Conservation (phyloP, 2,329 filamentous ascomycete genomes). For the Claviceps sp. region DNA sequence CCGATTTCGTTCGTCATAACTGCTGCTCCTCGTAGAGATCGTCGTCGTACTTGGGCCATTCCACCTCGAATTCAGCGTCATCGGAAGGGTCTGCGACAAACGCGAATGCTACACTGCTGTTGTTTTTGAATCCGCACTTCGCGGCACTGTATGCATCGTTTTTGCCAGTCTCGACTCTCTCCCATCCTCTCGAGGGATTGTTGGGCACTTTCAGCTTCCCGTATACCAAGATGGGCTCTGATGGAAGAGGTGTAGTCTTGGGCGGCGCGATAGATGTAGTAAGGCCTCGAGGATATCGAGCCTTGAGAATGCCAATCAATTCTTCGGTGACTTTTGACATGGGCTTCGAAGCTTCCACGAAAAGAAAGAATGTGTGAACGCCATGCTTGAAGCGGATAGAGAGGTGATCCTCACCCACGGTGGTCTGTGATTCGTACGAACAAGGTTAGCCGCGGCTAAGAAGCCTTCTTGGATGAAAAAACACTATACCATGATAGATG, state of each 20-base stretch:
- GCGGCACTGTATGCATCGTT: slow-evolving; percentile 25
- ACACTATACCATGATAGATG: neutral
- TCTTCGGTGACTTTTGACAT: slow-evolving; percentile 44
- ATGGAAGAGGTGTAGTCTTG: slow-evolving; percentile 26
- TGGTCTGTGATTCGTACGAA: neutral
- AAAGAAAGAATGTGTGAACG: slow-evolving; percentile 56
- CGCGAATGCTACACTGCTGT: slow-evolving; percentile 35
- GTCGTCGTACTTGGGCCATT: slow-evolving; percentile 31
- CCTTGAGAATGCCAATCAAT: slow-evolving; percentile 43
- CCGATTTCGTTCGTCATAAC: neutral
- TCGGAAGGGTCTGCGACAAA: slow-evolving; percentile 27
- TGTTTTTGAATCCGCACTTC: slow-evolving; percentile 31
- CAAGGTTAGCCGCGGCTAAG: neutral
- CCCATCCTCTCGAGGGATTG: slow-evolving; percentile 38
- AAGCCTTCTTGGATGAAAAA: neutral
- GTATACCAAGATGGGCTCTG: slow-evolving; percentile 30
- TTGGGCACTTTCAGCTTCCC: slow-evolving; percentile 30
- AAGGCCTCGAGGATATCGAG: slow-evolving; percentile 43
- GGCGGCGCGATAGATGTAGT: slow-evolving; percentile 19
- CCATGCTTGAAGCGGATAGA: slow-evolving; percentile 63
- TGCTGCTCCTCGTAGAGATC: slow-evolving; percentile 16
- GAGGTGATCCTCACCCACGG: slow-evolving; percentile 35
- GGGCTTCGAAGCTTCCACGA: slow-evolving; percentile 43
- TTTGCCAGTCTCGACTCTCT: slow-evolving; percentile 24
- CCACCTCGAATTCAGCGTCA: slow-evolving; percentile 31